These are phyloP conservation scores for Zygoascus bituminiphila DNA, from an alignment of 805 yeast species.

Conservation along the genomic window DNA sequence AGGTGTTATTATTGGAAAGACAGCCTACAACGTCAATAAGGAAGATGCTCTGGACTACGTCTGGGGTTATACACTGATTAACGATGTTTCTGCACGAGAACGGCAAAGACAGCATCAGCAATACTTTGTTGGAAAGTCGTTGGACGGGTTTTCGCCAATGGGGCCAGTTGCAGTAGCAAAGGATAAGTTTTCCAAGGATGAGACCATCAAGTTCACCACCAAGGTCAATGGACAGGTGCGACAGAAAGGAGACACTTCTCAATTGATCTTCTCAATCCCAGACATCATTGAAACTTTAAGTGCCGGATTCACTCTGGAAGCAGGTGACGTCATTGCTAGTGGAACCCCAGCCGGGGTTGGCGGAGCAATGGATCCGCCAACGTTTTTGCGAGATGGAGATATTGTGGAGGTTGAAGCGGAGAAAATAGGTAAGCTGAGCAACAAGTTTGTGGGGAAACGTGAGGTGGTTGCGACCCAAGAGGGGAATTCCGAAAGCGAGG, in stretches of 20 bases:
- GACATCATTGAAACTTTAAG: conserved; percentile 40
- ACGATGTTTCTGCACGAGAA: conserved; percentile 51
- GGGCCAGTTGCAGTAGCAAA: conserved; percentile 44
- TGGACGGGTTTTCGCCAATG: conserved; percentile 49
- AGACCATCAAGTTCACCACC: conserved; percentile 32
- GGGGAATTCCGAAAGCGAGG: neutral
- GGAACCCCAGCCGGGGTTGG: conserved; percentile 52
- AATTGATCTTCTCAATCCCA: conserved; percentile 41
- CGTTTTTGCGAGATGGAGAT: conserved; percentile 33
- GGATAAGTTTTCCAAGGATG: conserved; percentile 29
- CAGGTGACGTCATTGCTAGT: conserved; percentile 48
- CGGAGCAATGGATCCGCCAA: conserved; percentile 36
- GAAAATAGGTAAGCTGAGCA: conserved; percentile 8
- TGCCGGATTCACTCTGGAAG: conserved; percentile 43
- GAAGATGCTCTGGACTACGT: conserved; percentile 40
- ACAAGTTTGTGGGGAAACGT: neutral
- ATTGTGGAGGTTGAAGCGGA: conserved; percentile 31
- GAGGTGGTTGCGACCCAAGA: neutral
- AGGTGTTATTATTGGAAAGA: conserved; percentile 45
- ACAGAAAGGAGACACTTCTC: conserved; percentile 39
- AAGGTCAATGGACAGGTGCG: conserved; percentile 41
- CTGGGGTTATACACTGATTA: conserved; percentile 46
- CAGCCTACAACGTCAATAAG: conserved; percentile 36
- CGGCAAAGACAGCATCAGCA: conserved; percentile 45
- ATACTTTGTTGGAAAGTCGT: conserved; percentile 45